Evolutionary conservation across 768 basidiomycete species (phyloP), one percentile per base, ranked within the genome.

Genomic region (Lentinula sp.): DNA sequence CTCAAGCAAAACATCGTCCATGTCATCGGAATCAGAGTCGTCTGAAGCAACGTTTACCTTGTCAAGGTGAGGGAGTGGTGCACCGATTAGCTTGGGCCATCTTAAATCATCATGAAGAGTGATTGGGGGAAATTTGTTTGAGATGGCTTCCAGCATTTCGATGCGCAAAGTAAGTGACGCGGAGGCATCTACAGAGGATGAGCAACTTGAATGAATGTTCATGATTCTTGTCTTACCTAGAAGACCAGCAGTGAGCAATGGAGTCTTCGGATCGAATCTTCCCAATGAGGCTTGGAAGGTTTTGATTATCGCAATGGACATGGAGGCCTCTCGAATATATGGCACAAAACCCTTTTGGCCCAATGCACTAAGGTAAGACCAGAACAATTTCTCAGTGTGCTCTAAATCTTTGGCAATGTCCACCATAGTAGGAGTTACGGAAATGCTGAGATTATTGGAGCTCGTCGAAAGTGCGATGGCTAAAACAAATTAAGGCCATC

Each of bases 391-490:
- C 66, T 91, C 91, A 0, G 93, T 89, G 4, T 82, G 78, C 15
- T 79, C 79, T 43, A 98, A 76, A 0, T 84, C 79, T 21, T 71
- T 72, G 8, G 88, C 71, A 40, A 89, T 84, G 40, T 86, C 87
- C 62, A 80, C 78, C 0, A 78, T 79, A 2, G 82, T 79, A 42
- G 79, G 73, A 23, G 76, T 73, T n/a, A 75, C 67, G 21, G 74
- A 66, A 50, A 69, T 65, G 2, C 67, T 70, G 60, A 75, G 73
- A 59, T 78, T 77, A 34, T 78, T 76, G 0, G 82, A 80, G 0
- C 89, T 87, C 84, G 92, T 86, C 0, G 93, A 92, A 60, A 94
- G 79, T 3, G 92, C 85, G 62, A 96, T 88, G 23, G 91, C 90
- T 97, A 64, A 37, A 18, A 67, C 61, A 28, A 51, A 52, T 21